Percentiles rank a stretch among this genome's conserved stretches.
Evolutionary conservation across 495 filamentous ascomycete genomes (phyloP).

Genomic region (Parathielavia appendiculata): DNA sequence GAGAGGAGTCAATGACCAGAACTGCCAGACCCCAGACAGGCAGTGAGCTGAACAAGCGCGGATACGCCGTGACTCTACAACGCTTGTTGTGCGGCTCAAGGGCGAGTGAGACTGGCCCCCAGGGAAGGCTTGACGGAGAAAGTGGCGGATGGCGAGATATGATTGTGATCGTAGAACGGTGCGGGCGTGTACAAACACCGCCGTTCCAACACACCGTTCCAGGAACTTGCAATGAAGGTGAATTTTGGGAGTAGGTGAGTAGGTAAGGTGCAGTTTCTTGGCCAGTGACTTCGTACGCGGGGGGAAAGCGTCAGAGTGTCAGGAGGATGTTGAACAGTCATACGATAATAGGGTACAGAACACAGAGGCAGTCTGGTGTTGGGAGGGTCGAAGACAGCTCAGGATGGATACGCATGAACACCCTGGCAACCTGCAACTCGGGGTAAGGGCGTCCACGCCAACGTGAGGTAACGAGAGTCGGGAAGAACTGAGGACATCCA

Average conservation of each 20-base stretch:
- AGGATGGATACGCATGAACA: neutral
- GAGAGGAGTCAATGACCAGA: neutral
- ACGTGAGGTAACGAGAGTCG: neutral
- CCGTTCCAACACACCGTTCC: neutral
- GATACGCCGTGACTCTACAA: neutral
- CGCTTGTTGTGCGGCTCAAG: neutral
- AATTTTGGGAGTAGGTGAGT: neutral
- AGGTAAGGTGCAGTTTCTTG: neutral
- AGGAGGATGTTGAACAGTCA: neutral
- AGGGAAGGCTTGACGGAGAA: neutral
- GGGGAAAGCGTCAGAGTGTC: neutral
- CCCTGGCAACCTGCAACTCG: slow-evolving; percentile 10
- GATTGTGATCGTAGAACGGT: slow-evolving; percentile 24
- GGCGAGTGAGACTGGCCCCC: neutral
- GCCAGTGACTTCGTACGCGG: neutral
- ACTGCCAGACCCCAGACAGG: neutral
- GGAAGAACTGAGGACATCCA: too few relatives aligned
- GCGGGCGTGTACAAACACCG: slow-evolving; percentile 6
- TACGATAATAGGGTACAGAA: neutral
- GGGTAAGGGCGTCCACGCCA: slow-evolving; percentile 2
- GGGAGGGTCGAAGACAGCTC: neutral
- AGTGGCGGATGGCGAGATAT: slow-evolving; percentile 20
- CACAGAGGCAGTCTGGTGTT: neutral
- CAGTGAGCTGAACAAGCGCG: slow-evolving; percentile 5
- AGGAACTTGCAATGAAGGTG: too few relatives aligned